These are phyloP conservation scores for Quercus phellos DNA, from an alignment of 331 rosid species.

Conservation along the genomic window DNA sequence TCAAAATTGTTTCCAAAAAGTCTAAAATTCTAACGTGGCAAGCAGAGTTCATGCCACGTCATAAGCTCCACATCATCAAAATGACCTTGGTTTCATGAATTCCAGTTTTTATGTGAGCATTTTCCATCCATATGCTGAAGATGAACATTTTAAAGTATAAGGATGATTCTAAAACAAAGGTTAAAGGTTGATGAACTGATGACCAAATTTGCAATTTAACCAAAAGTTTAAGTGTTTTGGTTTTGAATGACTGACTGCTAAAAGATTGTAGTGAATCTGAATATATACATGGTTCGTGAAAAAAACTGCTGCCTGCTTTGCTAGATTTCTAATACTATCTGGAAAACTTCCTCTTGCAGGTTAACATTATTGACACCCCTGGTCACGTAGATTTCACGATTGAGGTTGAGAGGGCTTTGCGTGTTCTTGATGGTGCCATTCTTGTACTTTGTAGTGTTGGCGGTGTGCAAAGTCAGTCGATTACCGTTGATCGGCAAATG, in stretches of 20 bases:
- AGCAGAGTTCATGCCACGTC: too few species aligned
- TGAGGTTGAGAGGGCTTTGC: constrained; percentile 97
- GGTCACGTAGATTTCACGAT: constrained; percentile 97
- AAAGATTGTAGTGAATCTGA: background rate
- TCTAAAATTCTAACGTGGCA: too few species aligned
- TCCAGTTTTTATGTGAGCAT: too few species aligned
- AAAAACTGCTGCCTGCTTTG: background rate
- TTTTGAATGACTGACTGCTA: background rate
- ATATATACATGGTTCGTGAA: background rate
- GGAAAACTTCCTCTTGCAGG: constrained; percentile 38
- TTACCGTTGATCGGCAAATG: constrained; percentile 96
- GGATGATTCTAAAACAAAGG: too few species aligned
- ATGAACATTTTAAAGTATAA: too few species aligned
- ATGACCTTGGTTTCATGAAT: too few species aligned
- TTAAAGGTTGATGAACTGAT: too few species aligned
- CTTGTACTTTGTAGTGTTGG: constrained; percentile 97
- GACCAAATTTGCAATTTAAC: too few species aligned
- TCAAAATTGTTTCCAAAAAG: too few species aligned
- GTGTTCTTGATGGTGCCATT: constrained; percentile 96
- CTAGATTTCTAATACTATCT: constrained; percentile 1
- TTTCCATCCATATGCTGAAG: too few species aligned
- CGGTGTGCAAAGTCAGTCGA: constrained; percentile 97
- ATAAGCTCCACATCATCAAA: too few species aligned
- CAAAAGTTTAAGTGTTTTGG: too few species aligned
- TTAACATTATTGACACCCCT: constrained; percentile 93